Evolutionary conservation across 208 protist genomes (phyloP).

Genomic region (Trypanosoma rangeli): DNA sequence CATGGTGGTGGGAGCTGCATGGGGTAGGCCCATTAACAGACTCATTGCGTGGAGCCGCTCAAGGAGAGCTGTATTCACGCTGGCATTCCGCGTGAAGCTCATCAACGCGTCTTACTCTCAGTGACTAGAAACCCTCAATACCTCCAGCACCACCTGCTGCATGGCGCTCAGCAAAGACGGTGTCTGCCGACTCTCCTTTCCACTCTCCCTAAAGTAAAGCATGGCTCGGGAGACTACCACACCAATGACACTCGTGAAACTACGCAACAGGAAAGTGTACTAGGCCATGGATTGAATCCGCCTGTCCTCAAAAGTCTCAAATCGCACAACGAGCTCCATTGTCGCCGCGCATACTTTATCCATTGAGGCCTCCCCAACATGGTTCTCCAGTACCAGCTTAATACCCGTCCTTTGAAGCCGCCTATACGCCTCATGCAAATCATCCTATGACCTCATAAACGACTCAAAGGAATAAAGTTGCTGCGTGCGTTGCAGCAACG

Average conservation of each 20-base stretch:
- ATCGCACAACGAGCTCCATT: slow-evolving; percentile 1
- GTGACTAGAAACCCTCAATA: background rate
- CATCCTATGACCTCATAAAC: background rate
- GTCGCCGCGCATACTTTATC: slow-evolving; percentile 1
- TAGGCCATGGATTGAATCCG: background rate
- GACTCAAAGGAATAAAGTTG: slow-evolving; percentile 1
- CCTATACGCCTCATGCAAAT: background rate
- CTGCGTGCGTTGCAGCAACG: slow-evolving; percentile 3
- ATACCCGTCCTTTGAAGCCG: slow-evolving; percentile 10
- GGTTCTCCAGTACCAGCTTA: slow-evolving; percentile 14
- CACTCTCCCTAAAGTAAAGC: background rate
- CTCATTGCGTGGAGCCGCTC: slow-evolving; percentile 13
- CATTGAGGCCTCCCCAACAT: slow-evolving; percentile 1
- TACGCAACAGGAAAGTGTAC: background rate
- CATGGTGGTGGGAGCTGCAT: background rate
- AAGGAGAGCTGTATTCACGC: background rate
- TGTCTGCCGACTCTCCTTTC: background rate
- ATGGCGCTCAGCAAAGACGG: background rate
- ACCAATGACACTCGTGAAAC: background rate
- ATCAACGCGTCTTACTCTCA: background rate
- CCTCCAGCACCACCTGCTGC: background rate
- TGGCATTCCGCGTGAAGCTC: background rate
- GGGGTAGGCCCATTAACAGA: background rate
- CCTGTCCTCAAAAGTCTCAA: slow-evolving; percentile 6
- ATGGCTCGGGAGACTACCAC: slow-evolving; percentile 1